Percentiles rank a stretch among this genome's conserved stretches.
These are phyloP conservation scores for Hyaloscypha finlandica DNA, from an alignment of 495 filamentous ascomycete species.

Conservation along the genomic window DNA sequence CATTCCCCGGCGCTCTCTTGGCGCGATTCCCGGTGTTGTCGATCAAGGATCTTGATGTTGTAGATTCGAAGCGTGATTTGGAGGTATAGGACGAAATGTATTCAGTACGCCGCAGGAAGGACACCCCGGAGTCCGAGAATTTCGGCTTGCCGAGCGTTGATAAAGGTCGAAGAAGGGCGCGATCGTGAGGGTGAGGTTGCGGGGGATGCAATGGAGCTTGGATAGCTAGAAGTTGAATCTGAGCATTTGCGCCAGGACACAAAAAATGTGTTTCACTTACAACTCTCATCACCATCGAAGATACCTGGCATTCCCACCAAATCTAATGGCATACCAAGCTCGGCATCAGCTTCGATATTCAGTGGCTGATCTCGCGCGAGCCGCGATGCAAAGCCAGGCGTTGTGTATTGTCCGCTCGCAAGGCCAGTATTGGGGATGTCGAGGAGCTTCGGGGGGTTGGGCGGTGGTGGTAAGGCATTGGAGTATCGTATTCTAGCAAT, in stretches of 20 bases:
- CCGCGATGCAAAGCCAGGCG: constrained; percentile 81
- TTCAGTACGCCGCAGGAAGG: constrained; percentile 93
- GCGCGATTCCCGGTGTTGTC: constrained; percentile 23
- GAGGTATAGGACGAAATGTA: constrained; percentile 68
- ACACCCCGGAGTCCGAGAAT: constrained; percentile 65
- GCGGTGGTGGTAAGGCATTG: constrained; percentile 90
- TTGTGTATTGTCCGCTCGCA: constrained; percentile 77
- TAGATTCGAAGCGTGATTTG: constrained; percentile 33
- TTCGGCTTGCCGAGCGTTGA: constrained; percentile 79
- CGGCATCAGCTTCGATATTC: constrained; percentile 95
- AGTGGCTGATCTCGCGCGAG: constrained; percentile 88
- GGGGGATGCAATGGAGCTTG: constrained; percentile 70
- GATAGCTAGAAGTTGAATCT: constrained; percentile 61
- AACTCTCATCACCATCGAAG: constrained; percentile 93
- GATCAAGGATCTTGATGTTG: constrained; percentile 29
- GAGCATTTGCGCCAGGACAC: constrained; percentile 18
- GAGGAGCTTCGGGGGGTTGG: constrained; percentile 92
- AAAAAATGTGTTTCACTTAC: constrained; percentile 55
- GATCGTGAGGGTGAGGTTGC: constrained; percentile 77
- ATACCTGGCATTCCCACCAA: constrained; percentile 91
- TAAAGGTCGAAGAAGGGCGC: constrained; percentile 75
- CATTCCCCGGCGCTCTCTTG: constrained; percentile 22
- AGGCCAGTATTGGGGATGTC: constrained; percentile 93
- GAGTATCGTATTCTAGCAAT: constrained; percentile 93
- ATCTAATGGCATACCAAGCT: constrained; percentile 96